Evolutionary conservation across 352 stramenopile species (phyloP), one percentile per base, ranked within the genome.

Genomic region (Phytopythium boreale): DNA sequence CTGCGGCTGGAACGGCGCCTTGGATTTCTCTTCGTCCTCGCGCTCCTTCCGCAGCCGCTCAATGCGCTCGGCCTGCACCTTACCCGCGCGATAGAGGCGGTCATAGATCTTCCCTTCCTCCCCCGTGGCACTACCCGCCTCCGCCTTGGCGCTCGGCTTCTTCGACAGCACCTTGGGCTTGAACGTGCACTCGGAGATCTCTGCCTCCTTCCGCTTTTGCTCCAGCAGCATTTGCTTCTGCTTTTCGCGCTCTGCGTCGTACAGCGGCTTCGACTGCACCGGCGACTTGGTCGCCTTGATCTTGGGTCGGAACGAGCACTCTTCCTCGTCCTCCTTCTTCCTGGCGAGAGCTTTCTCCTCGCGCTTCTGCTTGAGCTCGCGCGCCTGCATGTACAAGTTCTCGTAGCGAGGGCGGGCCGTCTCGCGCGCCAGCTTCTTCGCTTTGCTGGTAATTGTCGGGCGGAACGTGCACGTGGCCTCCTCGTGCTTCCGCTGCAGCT

Each of bases 291-390:
- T 75, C 1, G 69, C 49, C 22, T 77, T 89, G 58, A 93, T 92
- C 57, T 91, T 90, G 4, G 86, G 86, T 37, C 89, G 88, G 63
- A 95, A 95, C 1, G 84, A 88, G 37, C 76, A 90, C 63, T 87
- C 73, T 20, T 89, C 84, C 27, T 84, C 76, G 0, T 72, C 76
- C 9, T 79, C 77, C 47, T 82, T 79, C 19, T 85, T 72, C 43
- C 68, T 74, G 52, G 89, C 82, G 14, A 79, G 66, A 9, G 84
- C 76, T 60, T 90, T 93, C 39, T 87, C 79, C 39, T 91, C 82
- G 12, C 84, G 72, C 44, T 90, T 92, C 26, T 76, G 71, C 56
- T 89, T 80, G 11, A 92, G 72, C 55, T 88, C 75, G 36, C 84
- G 69, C 12, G 82, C 82, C 2, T 93, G 68, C 31, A 80, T 79